Evolutionary conservation across 495 filamentous ascomycete species (phyloP), one percentile per base, ranked within the genome.

Genomic region (Parachaetomium inaequale): DNA sequence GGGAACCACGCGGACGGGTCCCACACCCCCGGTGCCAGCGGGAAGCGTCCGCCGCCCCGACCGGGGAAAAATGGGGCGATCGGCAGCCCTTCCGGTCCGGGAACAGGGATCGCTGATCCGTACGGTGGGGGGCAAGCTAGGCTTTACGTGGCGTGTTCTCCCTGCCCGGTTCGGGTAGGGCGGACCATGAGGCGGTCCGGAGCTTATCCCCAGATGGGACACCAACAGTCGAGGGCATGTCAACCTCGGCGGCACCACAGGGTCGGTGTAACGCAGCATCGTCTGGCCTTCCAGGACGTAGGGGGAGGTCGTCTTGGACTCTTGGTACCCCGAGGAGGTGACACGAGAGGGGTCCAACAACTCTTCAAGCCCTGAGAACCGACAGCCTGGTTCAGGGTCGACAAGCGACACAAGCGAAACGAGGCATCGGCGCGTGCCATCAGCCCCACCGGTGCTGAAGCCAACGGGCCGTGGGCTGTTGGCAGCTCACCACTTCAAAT

Each of bases 301-400:
- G n/a, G n/a, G n/a, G n/a, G n/a, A n/a, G n/a, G n/a, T n/a, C n/a
- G n/a, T n/a, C n/a, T n/a, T n/a, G n/a, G n/a, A n/a, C n/a, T n/a
- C n/a, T n/a, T n/a, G n/a, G n/a, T n/a, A n/a, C n/a, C n/a, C n/a
- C n/a, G n/a, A n/a, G n/a, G n/a, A n/a, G n/a, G n/a, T n/a, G n/a
- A n/a, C n/a, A n/a, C n/a, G n/a, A n/a, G n/a, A n/a, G n/a, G n/a
- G n/a, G n/a, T n/a, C n/a, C n/a, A n/a, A n/a, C n/a, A n/a, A n/a
- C n/a, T n/a, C n/a, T n/a, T n/a, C n/a, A n/a, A n/a, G n/a, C n/a
- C n/a, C n/a, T n/a, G n/a, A 32, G 51, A 36, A 25, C 53, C 53
- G 53, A 31, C 53, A 55, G 21, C 31, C 32, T 28, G 53, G 53
- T 38, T 54, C 23, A 55, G 12, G 34, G 34, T 19, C 43, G 29